Evolutionary conservation across 129 eudicot species (phyloP), one percentile per base, ranked within the genome.

Genomic region (Artemisia annua): DNA sequence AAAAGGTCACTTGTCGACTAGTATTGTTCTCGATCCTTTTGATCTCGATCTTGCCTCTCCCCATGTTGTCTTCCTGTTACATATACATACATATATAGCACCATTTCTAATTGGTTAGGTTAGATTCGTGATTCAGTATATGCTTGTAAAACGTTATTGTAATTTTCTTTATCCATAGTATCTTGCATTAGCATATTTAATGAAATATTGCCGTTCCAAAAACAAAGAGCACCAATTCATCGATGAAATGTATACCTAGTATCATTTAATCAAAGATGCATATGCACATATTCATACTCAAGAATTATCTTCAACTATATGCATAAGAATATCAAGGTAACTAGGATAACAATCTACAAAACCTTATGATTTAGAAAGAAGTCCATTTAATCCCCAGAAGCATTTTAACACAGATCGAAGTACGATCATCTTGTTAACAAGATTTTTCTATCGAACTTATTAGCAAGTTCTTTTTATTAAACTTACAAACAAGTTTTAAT

Each of bases 1-100:
- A 71, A 39, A 78, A 78, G 3, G 82, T 78, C 67, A 78, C 82
- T 5, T 78, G 82, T 66, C 82, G 49, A 56, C 63, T 67, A 3
- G 84, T 83, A 48, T 72, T 69, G 76, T 79, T 79, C 53, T 83
- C 87, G 1, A 83, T 83, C 84, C 87, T 83, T 69, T 83, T 83
- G 53, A 83, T 83, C 60, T 71, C 79, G 4, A 79, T 76, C 79
- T 75, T 83, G 75, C 87, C 87, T 75, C 87, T 79, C 74, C 81
- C 84, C 87, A 83, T 83, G 32, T 7, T 70, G 51, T 9, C 59
- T 55, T 53, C 43, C 43, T 59, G 11, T 24, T 18, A 11, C 2
- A 28, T 28, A 13, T 66, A 48, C 5, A 51, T 15, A 63, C 17
- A 62, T 17, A 17, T 16, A 39, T 7, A 39, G 35, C 39, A 63